These are phyloP conservation scores for Debaryomyces coudertii DNA, from an alignment of 1,139 yeast genomes.

Conservation along the genomic window DNA sequence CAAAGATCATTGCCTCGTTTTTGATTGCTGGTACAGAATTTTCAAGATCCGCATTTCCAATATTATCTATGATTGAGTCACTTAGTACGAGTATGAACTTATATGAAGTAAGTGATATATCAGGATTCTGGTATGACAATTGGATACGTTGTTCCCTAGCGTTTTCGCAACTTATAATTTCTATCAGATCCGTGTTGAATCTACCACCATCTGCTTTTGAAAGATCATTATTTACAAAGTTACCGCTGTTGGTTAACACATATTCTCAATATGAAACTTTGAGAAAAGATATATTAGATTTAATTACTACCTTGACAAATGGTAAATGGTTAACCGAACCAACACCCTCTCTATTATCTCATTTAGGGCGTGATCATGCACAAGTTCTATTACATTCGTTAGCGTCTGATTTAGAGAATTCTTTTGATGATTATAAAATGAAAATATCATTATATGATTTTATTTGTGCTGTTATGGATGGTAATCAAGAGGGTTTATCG, in stretches of 20 bases:
- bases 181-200: slow-evolving; percentile 56
- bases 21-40: slow-evolving; percentile 53
- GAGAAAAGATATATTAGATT: slow-evolving; percentile 55
- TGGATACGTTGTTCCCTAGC: slow-evolving; percentile 49
- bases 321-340: slow-evolving; percentile 59
- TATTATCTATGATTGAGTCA: slow-evolving; percentile 54
- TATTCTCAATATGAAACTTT: slow-evolving; percentile 55
- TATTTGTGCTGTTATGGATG: slow-evolving; percentile 73
- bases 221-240: slow-evolving; percentile 53
- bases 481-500: slow-evolving; percentile 85
- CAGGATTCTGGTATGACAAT: slow-evolving; percentile 43
- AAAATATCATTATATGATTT: slow-evolving; percentile 68
- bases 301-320: slow-evolving; percentile 63
- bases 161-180: slow-evolving; percentile 49
- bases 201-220: slow-evolving; percentile 68
- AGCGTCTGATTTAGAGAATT: slow-evolving; percentile 60
- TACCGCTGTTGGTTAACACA: slow-evolving; percentile 61
- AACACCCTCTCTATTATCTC: slow-evolving; percentile 80
- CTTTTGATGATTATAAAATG: slow-evolving; percentile 58
- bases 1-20: slow-evolving; percentile 57
- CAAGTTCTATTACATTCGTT: slow-evolving; percentile 61
- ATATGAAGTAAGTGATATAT: slow-evolving; percentile 46
- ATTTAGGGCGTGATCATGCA: slow-evolving; percentile 68
- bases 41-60: slow-evolving; percentile 60
- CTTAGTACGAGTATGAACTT: slow-evolving; percentile 41